Percentiles rank a stretch among this genome's conserved stretches.
Conservation (phyloP, 768 basidiomycete genomes). For the Collybiopsis confluens region DNA sequence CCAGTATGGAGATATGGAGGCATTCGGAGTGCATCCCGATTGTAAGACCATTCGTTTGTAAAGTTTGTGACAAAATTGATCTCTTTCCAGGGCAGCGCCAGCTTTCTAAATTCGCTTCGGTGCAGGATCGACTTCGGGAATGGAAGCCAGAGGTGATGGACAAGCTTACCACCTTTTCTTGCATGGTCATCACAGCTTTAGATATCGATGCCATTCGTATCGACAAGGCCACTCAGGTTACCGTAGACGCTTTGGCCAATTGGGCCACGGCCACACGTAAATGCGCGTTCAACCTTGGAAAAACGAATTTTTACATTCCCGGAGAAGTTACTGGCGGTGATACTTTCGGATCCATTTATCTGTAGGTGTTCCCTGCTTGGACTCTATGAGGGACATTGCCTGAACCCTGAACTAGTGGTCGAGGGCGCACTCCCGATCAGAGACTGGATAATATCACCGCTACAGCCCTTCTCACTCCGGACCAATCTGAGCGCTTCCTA, state of each 20-base stretch:
- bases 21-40: constrained; percentile 80
- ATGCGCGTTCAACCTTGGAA: constrained; percentile 72
- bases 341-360: constrained; percentile 81
- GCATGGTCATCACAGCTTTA: constrained; percentile 82
- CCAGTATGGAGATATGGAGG: constrained; percentile 96
- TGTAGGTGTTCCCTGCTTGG: constrained; percentile 41
- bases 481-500: constrained; percentile 72
- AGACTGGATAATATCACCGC: constrained; percentile 62
- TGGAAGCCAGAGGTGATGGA: constrained; percentile 80
- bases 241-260: constrained; percentile 69
- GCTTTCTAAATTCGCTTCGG: constrained; percentile 53
- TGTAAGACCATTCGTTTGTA: not conserved
- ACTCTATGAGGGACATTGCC: constrained; percentile 1
- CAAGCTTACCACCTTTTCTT: constrained; percentile 75
- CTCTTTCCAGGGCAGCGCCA: constrained; percentile 2
- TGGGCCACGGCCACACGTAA: constrained; percentile 74
- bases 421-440: constrained; percentile 78
- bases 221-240: constrained; percentile 92
- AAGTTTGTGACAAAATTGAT: too few relatives aligned
- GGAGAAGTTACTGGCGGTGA: constrained; percentile 96
- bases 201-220: constrained; percentile 94
- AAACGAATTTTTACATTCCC: constrained; percentile 85
- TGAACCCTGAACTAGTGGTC: constrained; percentile 49
- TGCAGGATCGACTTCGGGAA: constrained; percentile 93
- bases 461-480: constrained; percentile 61